Base-by-base conservation (phyloP, 805 yeast genomes). In the Blastobotrys robertii region DNA sequence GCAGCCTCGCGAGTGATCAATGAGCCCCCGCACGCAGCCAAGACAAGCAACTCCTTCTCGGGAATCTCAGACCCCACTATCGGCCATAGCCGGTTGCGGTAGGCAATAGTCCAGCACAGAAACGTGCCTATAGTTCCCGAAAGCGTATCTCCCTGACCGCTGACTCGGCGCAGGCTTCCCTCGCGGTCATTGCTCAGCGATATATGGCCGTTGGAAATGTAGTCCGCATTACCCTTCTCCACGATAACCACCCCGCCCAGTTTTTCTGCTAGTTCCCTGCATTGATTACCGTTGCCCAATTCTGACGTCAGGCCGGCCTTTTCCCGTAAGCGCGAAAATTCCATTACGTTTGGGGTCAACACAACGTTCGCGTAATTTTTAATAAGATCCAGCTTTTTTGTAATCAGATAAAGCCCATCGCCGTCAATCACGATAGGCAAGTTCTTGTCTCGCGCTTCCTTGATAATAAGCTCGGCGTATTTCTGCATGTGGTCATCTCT, bases 81-180 rank as follows among this genome's bases (percentile, higher is more conserved):
- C 1, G 70, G 70, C 88, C 94, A 84, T 1, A 80, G 54, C 2
- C 67, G 60, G 29, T 69, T 55, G 46, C 74, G 72, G 56, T 84
- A 81, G 9, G 81, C 80, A 16, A 72, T 57, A 4, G 83, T 76
- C 94, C 95, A 90, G 4, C 85, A 84, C 30, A 84, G 55, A 54
- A 90, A 68, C 0, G 95, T 81, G 1, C 88, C 87, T n/a, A 87
- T 63, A 16, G 84, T 67, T 0, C 98, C 98, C 0, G 90, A 76
- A 33, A 92, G 60, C 0, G 96, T 83, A 54, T 92, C 98, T 19
- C 98, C 98, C 64, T 92, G 97, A 0, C 98, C 98, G 9, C 97
- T 96, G 6, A 84, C 94, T 42, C 98, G 70, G 55, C 84, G 81
- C 39, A 65, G 62, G 5, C 92, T 80, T 1, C 97, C 97, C 11